A percentile compares a stretch with the other conserved stretches of the same genome.
Conservation (phyloP, 169 alveolate genomes). For the Eimeria maxima region DNA sequence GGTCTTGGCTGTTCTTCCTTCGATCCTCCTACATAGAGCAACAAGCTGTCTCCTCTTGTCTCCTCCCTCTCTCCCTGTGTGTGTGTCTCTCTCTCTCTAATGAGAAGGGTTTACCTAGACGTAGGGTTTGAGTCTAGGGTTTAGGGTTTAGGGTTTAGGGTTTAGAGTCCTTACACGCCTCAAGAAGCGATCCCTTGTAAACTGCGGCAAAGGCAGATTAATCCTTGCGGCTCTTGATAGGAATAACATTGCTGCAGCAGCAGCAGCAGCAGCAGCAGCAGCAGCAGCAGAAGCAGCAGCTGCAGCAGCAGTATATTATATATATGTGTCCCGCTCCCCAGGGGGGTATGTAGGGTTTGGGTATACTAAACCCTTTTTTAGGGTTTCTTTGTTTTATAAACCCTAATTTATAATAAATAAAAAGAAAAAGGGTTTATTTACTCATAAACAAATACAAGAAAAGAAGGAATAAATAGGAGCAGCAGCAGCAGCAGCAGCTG, state of each 20-base stretch:
- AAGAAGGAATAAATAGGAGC: not conserved
- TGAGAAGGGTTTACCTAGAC: not conserved
- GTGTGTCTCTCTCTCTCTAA: not conserved
- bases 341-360: not conserved
- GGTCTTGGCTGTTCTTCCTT: not conserved
- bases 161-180: slow-evolving; percentile 49
- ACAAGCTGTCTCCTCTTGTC: not conserved
- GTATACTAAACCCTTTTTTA: not conserved
- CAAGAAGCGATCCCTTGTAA: slow-evolving; percentile 57
- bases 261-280: slow-evolving; percentile 2
- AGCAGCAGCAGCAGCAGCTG: not conserved
- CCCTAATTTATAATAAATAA: too few species aligned
- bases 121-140: not conserved
- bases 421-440: not conserved
- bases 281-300: not conserved
- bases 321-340: too few species aligned
- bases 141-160: slow-evolving; percentile 3
- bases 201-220: slow-evolving; percentile 58
- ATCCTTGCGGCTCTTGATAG: slow-evolving; percentile 63
- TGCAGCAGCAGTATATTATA: not conserved
- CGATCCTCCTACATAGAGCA: too few species aligned
- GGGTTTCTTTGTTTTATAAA: not conserved
- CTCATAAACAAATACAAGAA: not conserved
- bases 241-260: slow-evolving; percentile 10
- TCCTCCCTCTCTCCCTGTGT: not conserved